Base-by-base conservation (phyloP, 2,329 filamentous ascomycete genomes). In the Chalara sp. region DNA sequence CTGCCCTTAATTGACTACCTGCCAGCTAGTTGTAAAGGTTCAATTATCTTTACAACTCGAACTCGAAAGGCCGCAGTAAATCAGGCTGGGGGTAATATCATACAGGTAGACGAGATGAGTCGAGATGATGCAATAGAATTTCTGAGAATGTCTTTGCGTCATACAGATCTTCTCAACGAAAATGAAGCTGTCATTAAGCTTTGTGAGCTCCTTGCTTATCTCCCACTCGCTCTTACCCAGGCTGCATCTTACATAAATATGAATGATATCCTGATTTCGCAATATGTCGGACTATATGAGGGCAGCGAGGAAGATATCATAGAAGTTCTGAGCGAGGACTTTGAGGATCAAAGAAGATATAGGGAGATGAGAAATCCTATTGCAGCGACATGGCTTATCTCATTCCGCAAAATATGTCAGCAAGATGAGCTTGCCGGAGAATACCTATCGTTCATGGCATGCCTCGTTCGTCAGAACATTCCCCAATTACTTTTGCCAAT, bases 31-130 rank as follows among this genome's bases (percentile, higher is more conserved):
- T n/a, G 11, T 5, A 31, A 37, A 6, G 40, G n/a, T n/a, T n/a
- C 21, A 42, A 50, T 54, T 12, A 42, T 56, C 6, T 54, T 56
- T 28, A 54, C 54, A 12, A 51, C 54, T 31, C 51, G 54, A 10
- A 37, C 53, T 31, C 21, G 32, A 6, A 44, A 54, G 29, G 46
- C 39, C n/a, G 51, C 48, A n/a, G 43, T 40, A 7, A 42, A 51
- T 29, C 35, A 35, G 6, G 48, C 53, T 30, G 12, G 41, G 30
- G 29, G 8, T 11, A 33, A 53, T 42, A 42, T 51, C 31, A 33
- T 56, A 7, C 11, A 8, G 6, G n/a, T 54, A n/a, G 30, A 44
- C 12, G 28, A 51, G 30, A 48, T 54, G 46, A 35, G 45, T 37
- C 28, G 45, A 29, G n/a, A 29, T 4, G 46, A 48, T 21, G 30